Evolutionary conservation across 108 stramenopile genomes (phyloP), one percentile per base, ranked within the genome.

Genomic region (Seminavis robusta): DNA sequence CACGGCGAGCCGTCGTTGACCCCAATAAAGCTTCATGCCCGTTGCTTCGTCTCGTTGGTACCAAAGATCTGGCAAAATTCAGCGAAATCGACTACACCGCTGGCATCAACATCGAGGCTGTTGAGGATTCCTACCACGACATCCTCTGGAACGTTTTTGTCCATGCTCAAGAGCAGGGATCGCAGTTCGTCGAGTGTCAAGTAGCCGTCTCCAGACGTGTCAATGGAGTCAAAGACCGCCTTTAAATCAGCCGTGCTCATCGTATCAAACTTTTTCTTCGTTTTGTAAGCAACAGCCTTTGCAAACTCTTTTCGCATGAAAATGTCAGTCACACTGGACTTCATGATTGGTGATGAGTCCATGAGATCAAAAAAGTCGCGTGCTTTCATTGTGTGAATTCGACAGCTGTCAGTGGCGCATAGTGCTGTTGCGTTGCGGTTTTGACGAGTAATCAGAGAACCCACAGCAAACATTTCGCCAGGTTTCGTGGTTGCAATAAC

Each of bases 51-150:
- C n/a, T n/a, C n/a, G n/a, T n/a, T n/a, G n/a, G n/a, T n/a, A n/a
- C n/a, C n/a, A n/a, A 81, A 81, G 16, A 81, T 68, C 28, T 72
- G 77, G 27, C 63, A 64, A 48, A 92, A 88, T 38, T 88, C 84
- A 19, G 80, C 86, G 65, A 79, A 92, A 26, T 53, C 47, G 26
- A 88, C 65, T 20, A 45, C 63, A 0, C 90, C 90, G 38, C 65
- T 59, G 2, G 56, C 42, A 19, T 72, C 69, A 50, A 92, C 59
- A 56, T 88, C 87, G 44, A 92, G 53, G 1, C 72, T 51, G 13
- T 83, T 80, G 54, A 83, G 61, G 33, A 82, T 49, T 23, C 68
- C 71, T 24, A 48, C 43, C 36, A 86, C 71, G 33, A 83, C 85
- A 15, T 74, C 65, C 47, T 78, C 67, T 3, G 81, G 85, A 32